Percentiles rank a stretch among this genome's conserved stretches.
Evolutionary conservation across 2,329 filamentous ascomycete species (phyloP).

Genomic region (Ophiosphaerella korrae): DNA sequence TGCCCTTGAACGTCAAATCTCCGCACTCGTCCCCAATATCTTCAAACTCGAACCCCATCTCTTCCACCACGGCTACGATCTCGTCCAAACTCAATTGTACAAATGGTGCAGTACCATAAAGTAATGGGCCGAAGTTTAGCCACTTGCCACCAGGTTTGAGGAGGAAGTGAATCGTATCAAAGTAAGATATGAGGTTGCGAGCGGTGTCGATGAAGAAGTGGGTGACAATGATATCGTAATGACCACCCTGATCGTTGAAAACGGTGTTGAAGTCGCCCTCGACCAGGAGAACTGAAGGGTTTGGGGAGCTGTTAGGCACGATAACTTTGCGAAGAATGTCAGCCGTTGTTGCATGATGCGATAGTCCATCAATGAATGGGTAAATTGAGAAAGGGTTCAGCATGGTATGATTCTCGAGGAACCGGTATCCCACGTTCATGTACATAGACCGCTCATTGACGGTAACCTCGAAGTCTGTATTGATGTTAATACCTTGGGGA

Average conservation of each 20-base stretch:
- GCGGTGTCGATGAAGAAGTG: slow-evolving; percentile 68
- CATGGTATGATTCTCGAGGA: slow-evolving; percentile 46
- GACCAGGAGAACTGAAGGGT: slow-evolving; percentile 52
- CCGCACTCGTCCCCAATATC: slow-evolving; percentile 52
- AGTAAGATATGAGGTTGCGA: slow-evolving; percentile 60
- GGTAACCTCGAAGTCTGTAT: slow-evolving; percentile 56
- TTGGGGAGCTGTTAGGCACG: slow-evolving; percentile 50
- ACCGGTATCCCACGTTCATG: slow-evolving; percentile 62
- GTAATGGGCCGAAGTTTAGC: slow-evolving; percentile 62
- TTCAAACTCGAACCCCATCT: slow-evolving; percentile 59
- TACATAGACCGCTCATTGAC: slow-evolving; percentile 65
- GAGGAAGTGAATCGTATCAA: slow-evolving; percentile 59
- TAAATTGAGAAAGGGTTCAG: slow-evolving; percentile 45
- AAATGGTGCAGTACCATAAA: slow-evolving; percentile 61
- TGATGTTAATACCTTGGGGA: not conserved
- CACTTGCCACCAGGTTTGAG: slow-evolving; percentile 58
- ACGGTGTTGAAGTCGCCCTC: slow-evolving; percentile 63
- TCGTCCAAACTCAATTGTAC: slow-evolving; percentile 63
- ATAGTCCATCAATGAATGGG: slow-evolving; percentile 63
- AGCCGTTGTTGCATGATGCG: slow-evolving; percentile 57
- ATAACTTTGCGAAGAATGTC: slow-evolving; percentile 55
- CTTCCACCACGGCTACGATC: slow-evolving; percentile 55
- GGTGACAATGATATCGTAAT: slow-evolving; percentile 59
- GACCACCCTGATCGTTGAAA: slow-evolving; percentile 26
- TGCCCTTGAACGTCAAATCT: slow-evolving; percentile 49